Evolutionary conservation across 345 rosid genomes (phyloP).

Genomic region (Zanthoxylum bungeanum): DNA sequence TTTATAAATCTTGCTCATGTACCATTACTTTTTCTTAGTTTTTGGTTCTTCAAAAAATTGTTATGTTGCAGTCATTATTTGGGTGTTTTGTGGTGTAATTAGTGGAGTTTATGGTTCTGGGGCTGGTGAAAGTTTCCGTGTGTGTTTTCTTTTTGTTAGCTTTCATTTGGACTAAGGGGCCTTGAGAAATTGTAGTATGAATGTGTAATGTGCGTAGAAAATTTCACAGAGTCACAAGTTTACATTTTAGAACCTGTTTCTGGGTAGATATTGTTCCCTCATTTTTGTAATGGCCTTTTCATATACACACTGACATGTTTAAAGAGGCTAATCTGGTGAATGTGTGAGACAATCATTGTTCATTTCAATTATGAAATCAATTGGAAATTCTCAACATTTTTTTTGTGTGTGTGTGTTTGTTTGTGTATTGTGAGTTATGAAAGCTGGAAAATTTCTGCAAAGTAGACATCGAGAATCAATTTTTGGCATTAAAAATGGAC

Average conservation of each 20-base stretch:
- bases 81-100: background rate
- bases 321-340: background rate
- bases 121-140: background rate
- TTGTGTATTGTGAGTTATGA: too few species aligned
- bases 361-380: conserved; percentile 1
- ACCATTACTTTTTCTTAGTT: background rate
- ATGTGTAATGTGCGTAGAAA: background rate
- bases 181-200: background rate
- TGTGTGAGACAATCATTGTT: background rate
- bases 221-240: background rate
- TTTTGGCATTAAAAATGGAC: background rate
- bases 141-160: conserved; percentile 2
- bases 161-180: background rate
- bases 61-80: background rate
- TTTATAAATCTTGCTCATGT: background rate
- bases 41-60: background rate
- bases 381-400: background rate
- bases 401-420: background rate
- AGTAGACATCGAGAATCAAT: background rate
- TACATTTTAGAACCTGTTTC: background rate
- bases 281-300: background rate
- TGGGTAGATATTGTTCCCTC: background rate
- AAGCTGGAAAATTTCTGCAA: background rate
- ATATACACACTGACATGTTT: background rate
- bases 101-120: background rate